phyloP scores from a whole-genome alignment of 768 basidiomycete species.

The Exidia glandulosa region DNA sequence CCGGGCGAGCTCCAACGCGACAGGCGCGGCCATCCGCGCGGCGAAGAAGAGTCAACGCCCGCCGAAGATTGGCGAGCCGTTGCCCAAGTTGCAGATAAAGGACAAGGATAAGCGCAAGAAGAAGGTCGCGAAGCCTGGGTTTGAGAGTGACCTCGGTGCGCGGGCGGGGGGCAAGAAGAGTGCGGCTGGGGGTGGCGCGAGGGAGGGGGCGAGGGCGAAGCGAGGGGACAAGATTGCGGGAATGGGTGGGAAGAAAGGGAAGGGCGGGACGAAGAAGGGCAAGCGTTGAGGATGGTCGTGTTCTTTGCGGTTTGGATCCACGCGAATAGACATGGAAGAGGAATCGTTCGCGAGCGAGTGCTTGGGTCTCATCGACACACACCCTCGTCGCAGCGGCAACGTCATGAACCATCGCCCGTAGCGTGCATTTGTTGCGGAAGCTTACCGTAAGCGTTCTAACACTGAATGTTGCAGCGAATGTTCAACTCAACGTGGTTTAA shows the following conservation, averaged over 20 bases:
- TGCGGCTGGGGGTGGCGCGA: constrained; percentile 44
- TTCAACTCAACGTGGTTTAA: too few species aligned
- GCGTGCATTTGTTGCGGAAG: too few species aligned
- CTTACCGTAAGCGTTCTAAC: too few species aligned
- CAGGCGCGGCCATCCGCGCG: constrained; percentile 70
- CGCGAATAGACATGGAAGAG: too few species aligned
- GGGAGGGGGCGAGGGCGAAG: constrained; percentile 58
- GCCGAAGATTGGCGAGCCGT: constrained; percentile 57
- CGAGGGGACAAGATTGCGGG: constrained; percentile 47
- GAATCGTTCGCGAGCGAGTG: too few species aligned
- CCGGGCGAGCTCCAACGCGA: constrained; percentile 36
- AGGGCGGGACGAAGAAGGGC: constrained; percentile 1
- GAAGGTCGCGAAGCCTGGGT: constrained; percentile 28
- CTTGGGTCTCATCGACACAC: too few species aligned
- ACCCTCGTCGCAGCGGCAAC: too few species aligned
- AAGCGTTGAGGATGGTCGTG: too few species aligned
- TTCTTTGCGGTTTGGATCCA: too few species aligned
- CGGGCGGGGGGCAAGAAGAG: constrained; percentile 39
- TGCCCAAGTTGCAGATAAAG: constrained; percentile 10
- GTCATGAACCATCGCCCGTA: too few species aligned
- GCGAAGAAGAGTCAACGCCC: constrained; percentile 75
- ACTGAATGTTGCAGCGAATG: too few species aligned
- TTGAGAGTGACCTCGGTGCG: constrained; percentile 50
- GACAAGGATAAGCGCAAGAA: constrained; percentile 18
- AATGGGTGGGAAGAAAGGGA: constrained; percentile 34